These are phyloP conservation scores for Paecilomyces formosus DNA, from an alignment of 2,329 filamentous ascomycete genomes.

Conservation along the genomic window DNA sequence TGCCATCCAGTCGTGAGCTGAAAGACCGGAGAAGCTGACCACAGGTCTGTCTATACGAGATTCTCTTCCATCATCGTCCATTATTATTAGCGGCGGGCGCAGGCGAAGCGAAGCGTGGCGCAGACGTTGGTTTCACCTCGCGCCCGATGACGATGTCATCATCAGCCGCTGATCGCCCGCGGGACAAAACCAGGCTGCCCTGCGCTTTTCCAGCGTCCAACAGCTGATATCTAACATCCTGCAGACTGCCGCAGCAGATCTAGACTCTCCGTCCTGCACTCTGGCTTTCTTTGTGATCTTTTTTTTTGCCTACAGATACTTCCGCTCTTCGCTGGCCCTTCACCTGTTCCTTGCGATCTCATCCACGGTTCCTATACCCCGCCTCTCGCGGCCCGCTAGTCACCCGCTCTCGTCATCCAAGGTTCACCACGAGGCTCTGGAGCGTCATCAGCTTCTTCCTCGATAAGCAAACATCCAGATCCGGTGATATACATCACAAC, in stretches of 20 bases:
- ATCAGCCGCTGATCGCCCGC: neutral
- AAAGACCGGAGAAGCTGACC: neutral
- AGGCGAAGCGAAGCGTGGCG: neutral
- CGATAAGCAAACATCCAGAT: neutral
- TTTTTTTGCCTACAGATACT: neutral
- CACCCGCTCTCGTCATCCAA: constrained; percentile 30
- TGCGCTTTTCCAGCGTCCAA: neutral
- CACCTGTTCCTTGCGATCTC: neutral
- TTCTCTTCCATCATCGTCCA: too few relatives aligned
- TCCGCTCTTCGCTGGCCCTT: neutral
- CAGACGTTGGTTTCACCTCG: neutral
- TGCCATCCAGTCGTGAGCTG: neutral
- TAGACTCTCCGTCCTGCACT: neutral
- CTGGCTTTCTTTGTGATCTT: neutral
- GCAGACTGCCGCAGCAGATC: neutral
- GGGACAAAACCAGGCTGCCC: neutral
- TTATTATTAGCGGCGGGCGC: neutral
- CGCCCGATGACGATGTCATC: neutral
- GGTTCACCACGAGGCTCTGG: constrained; percentile 14
- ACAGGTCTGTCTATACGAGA: too few relatives aligned
- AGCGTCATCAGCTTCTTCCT: constrained; percentile 1
- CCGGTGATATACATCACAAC: constrained; percentile 6
- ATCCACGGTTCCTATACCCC: neutral
- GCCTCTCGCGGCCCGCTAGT: constrained; percentile 18
- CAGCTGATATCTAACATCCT: neutral